phyloP scores from a whole-genome alignment of 257 asterid genomes.

The Schizonepeta tenuifolia region DNA sequence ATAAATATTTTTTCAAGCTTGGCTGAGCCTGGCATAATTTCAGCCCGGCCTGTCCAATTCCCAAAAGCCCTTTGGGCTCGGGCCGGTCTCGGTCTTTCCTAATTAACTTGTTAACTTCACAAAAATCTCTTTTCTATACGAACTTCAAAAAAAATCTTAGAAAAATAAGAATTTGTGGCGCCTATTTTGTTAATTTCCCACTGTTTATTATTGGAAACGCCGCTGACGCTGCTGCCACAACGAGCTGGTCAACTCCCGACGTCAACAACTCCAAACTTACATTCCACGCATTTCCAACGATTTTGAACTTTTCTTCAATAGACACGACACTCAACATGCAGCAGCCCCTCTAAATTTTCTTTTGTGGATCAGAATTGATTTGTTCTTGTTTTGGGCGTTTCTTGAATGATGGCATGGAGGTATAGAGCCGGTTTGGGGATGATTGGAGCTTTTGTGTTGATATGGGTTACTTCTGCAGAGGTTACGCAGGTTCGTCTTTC shows the following conservation, averaged over 20 bases:
- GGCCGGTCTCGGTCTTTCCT: too few relatives aligned
- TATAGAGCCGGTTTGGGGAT: constrained; percentile 69
- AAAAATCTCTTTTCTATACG: not conserved
- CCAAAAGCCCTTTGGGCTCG: too few relatives aligned
- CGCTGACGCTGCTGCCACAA: not conserved
- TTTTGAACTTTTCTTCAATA: constrained; percentile 23
- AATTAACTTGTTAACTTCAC: not conserved
- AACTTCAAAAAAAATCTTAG: too few relatives aligned
- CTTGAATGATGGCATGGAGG: constrained; percentile 65
- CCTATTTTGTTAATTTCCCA: not conserved
- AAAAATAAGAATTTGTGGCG: not conserved
- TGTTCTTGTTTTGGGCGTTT: constrained; percentile 17
- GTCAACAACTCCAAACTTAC: constrained; percentile 29
- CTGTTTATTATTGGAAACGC: constrained; percentile 23
- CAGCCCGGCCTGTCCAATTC: too few relatives aligned
- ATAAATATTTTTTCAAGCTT: too few relatives aligned
- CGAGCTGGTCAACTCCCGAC: constrained; percentile 26
- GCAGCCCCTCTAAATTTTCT: constrained; percentile 7
- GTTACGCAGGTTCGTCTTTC: constrained; percentile 70
- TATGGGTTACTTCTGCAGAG: constrained; percentile 91
- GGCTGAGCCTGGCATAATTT: too few relatives aligned
- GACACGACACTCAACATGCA: not conserved
- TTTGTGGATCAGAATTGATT: not conserved
- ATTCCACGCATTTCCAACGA: constrained; percentile 35
- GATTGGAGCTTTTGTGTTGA: constrained; percentile 76